Evolutionary conservation across 208 protist genomes (phyloP).

Genomic region (Trypanosoma brucei): DNA sequence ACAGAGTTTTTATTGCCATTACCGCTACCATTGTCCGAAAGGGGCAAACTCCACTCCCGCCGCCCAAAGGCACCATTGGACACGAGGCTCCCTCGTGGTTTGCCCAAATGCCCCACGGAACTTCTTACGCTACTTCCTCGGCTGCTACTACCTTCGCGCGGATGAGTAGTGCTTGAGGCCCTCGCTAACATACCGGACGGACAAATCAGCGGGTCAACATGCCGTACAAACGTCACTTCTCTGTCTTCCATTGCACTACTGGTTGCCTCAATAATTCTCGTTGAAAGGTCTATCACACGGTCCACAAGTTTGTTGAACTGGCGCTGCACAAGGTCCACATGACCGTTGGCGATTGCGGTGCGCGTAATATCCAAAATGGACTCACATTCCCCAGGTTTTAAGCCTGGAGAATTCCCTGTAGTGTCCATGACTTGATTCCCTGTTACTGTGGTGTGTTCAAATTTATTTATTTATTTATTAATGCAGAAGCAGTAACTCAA

Average conservation of each 20-base stretch:
- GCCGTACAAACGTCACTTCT: not conserved
- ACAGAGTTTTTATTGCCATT: not conserved
- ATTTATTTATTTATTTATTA: too few species aligned
- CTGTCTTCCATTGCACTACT: not conserved
- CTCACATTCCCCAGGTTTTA: not conserved
- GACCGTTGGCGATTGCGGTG: not conserved
- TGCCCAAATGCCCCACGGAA: not conserved
- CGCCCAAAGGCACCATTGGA: not conserved
- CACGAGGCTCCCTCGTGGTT: not conserved
- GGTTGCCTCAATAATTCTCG: constrained; percentile 9
- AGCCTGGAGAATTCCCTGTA: not conserved
- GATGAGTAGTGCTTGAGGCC: not conserved
- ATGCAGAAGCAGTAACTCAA: too few species aligned
- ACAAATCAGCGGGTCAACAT: not conserved
- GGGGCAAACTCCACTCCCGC: not conserved
- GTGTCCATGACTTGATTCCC: not conserved
- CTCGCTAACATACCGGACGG: not conserved
- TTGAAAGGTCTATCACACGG: constrained; percentile 1
- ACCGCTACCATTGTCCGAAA: not conserved
- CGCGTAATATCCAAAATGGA: not conserved
- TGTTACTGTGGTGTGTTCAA: not conserved
- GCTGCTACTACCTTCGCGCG: not conserved
- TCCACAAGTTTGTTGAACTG: constrained; percentile 2
- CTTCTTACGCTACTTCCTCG: not conserved
- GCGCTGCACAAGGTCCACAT: constrained; percentile 1